Percentiles rank a stretch among this genome's conserved stretches.
phyloP scores from a whole-genome alignment of 352 stramenopile genomes.

The Phytophthora crassamura region DNA sequence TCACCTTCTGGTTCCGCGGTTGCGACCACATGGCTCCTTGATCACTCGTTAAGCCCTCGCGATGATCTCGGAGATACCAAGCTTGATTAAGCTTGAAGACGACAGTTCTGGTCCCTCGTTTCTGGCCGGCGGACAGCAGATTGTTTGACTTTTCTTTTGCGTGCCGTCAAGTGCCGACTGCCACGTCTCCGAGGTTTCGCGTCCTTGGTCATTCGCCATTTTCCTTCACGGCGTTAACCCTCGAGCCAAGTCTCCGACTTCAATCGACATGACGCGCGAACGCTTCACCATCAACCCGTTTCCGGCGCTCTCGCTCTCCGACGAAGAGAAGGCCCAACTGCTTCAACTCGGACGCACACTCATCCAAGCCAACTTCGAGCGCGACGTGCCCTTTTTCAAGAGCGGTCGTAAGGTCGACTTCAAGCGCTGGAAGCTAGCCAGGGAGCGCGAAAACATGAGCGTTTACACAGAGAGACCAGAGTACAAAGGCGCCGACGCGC shows the following conservation, averaged over 20 bases:
- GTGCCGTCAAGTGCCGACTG: neutral
- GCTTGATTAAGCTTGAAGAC: conserved; percentile 4
- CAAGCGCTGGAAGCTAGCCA: conserved; percentile 30
- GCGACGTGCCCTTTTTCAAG: conserved; percentile 34
- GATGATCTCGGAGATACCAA: neutral
- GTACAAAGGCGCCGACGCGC: conserved; percentile 18
- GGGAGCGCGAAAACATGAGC: conserved; percentile 25
- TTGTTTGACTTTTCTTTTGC: conserved; percentile 17
- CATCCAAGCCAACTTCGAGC: conserved; percentile 28
- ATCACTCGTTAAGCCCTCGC: neutral
- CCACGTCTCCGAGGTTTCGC: neutral
- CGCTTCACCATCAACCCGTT: conserved; percentile 40
- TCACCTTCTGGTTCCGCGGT: conserved; percentile 16
- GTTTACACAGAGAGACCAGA: conserved; percentile 29
- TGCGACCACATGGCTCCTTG: neutral
- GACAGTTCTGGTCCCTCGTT: conserved; percentile 14
- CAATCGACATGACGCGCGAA: conserved; percentile 21
- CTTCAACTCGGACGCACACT: conserved; percentile 23
- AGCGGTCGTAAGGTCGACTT: conserved; percentile 38
- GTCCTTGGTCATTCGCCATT: conserved; percentile 17
- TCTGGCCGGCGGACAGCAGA: conserved; percentile 2
- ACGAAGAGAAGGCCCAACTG: conserved; percentile 28
- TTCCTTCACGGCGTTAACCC: neutral
- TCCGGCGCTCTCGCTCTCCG: conserved; percentile 26
- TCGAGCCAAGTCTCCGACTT: neutral